Base-by-base conservation (phyloP, 2,329 filamentous ascomycete genomes). In the Aureobasidium leucospermi region DNA sequence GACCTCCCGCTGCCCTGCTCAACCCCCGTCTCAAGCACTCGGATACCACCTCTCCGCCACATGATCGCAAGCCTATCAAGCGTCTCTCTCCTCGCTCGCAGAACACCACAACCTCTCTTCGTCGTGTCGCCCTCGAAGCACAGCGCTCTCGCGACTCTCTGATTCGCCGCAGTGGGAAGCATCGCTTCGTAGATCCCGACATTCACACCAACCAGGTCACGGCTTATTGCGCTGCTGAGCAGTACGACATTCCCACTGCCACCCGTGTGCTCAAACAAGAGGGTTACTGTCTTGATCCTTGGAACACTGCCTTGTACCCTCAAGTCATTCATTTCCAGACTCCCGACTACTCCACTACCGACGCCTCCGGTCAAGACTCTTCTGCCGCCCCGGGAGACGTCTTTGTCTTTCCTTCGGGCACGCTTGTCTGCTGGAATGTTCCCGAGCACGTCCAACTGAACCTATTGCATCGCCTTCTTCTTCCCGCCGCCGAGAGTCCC, bases 381-480 rank as follows among this genome's bases (percentile, higher is more conserved):
- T 52, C 60, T 16, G 63, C 65, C 51, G 69, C 65, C 6, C 63
- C 63, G 6, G 92, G 91, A 36, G 94, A 99, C 74, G 85, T 97
- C 53, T 97, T 97, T 70, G 86, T 99, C 60, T 99, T 99, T 65
- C 91, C 93, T 8, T 96, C 92, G 0, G 94, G 94, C 10, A 96
- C 92, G 11, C 82, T 97, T 7, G 94, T 97, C 6, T 87, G 90
- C 28, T 99, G 94, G 94, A 89, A 89, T 5, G 79, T 96, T 1
- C 86, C 90, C 0, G 83, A 90, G 62, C 84, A 87, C 60, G 83
- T 90, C 16, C 86, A 91, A 15, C 81, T 80, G 19, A 81, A 81
- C 51, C 76, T 91, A 28, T 86, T 88, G 5, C 88, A 88, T 8
- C 83, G 82, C 60, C 85, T 88, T 34, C 79, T 97, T 11, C 80